Evolutionary conservation across 257 asterid genomes (phyloP), one percentile per base, ranked within the genome.

Genomic region (Capsicum chinense): DNA sequence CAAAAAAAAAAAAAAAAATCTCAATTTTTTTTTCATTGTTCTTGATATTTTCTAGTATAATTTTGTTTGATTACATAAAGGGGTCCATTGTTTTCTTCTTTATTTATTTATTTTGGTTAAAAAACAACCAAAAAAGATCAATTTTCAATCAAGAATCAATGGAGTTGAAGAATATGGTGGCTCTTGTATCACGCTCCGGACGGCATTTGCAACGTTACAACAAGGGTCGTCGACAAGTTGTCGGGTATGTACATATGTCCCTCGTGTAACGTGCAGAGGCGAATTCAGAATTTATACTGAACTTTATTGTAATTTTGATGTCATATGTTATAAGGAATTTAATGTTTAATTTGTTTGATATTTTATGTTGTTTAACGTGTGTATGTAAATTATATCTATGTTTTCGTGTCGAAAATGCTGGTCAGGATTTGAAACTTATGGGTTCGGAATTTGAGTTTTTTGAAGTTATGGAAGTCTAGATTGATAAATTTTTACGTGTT

Each of bases 151-250:
- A 52, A 52, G 63, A 16, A 54, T 3, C 5, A 12, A 89, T 92
- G 97, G 94, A 91, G 82, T 67, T 92, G 86, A 87, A 90, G 85
- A 90, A 91, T 92, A 89, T 93, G 95, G 93, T 90, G 74, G 85
- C 89, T 83, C 92, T 93, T 80, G 97, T 85, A 70, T 88, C 97
- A 81, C 97, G 97, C 7, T 92, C 97, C 7, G 98, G 97, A 76
- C 90, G 98, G 84, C 91, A 95, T 81, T 60, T 93, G 91, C 98
- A 95, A 86, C 94, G 97, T 19, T 95, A 95, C 87, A 87, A 91
- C 86, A 89, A 76, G 47, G 98, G 98, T 47, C 94, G 91, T 84
- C 98, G 98, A 71, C 97, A 91, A 89, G 98, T 95, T 73, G 98
- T 95, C 60, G 98, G 98, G 98, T 95, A 6, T 35, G 88, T 86